A percentile compares a stretch with the other conserved stretches of the same genome.
These are phyloP conservation scores for Fusarium nisikadoi DNA, from an alignment of 2,329 filamentous ascomycete genomes.

Conservation along the genomic window DNA sequence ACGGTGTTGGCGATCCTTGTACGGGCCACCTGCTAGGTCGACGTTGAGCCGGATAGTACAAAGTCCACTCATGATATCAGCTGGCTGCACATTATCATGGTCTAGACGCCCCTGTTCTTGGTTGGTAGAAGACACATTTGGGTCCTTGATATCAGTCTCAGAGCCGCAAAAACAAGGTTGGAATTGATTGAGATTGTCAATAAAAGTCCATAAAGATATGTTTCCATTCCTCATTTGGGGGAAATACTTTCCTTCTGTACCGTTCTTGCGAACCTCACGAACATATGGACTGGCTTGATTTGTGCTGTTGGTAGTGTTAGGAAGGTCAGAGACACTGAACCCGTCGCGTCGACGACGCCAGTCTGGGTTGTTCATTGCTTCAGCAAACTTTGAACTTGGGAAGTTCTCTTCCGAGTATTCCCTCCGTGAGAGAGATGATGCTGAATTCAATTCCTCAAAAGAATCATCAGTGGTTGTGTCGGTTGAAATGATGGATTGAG, in stretches of 20 bases:
- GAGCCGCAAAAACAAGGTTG: conserved; percentile 8
- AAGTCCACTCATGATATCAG: background rate
- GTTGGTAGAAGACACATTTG: background rate
- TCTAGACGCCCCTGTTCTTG: background rate
- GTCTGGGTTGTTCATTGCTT: conserved; percentile 51
- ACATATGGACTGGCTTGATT: background rate
- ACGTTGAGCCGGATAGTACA: conserved; percentile 22
- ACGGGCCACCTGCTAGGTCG: background rate
- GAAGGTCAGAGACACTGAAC: conserved; percentile 7
- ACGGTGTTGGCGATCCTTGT: conserved; percentile 18
- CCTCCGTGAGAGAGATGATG: conserved; percentile 1
- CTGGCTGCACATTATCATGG: background rate
- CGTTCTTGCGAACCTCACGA: background rate
- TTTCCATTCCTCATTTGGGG: background rate
- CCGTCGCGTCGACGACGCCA: conserved; percentile 47
- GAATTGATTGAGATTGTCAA: conserved; percentile 1
- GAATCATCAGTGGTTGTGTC: conserved; percentile 17
- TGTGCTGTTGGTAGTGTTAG: conserved; percentile 3
- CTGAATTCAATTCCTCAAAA: conserved; percentile 20
- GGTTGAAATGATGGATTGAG: conserved; percentile 3
- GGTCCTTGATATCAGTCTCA: conserved; percentile 5
- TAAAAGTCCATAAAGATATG: conserved; percentile 3
- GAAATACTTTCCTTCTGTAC: background rate
- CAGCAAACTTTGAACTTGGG: conserved; percentile 38
- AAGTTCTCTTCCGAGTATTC: conserved; percentile 35